phyloP scores from a whole-genome alignment of 257 asterid genomes.

The Solanum medicagineum region DNA sequence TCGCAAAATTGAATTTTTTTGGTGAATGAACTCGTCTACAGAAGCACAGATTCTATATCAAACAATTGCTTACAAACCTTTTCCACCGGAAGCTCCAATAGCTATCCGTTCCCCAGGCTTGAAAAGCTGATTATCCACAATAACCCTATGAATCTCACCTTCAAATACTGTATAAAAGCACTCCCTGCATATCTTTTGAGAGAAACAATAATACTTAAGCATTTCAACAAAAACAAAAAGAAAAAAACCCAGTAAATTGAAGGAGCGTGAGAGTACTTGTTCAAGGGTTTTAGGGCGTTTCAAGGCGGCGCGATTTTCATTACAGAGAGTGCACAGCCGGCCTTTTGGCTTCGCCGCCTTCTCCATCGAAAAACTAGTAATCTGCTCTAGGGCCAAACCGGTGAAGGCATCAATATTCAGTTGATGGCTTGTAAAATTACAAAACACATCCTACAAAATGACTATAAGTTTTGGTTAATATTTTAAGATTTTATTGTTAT shows the following conservation, averaged over 20 bases:
- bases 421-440: not conserved
- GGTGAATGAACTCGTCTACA: not conserved
- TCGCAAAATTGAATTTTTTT: not conserved
- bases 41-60: not conserved
- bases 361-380: not conserved
- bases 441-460: too few relatives aligned
- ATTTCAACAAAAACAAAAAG: not conserved
- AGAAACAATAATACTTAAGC: not conserved
- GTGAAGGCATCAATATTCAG: not conserved
- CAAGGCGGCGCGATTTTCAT: conserved; percentile 58
- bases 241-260: not conserved
- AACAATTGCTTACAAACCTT: conserved; percentile 30
- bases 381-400: not conserved
- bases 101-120: conserved; percentile 86
- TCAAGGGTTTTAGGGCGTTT: conserved; percentile 94
- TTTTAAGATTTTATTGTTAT: too few relatives aligned
- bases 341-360: conserved; percentile 41
- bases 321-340: conserved; percentile 56
- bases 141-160: conserved; percentile 77
- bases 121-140: conserved; percentile 70
- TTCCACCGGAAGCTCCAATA: conserved; percentile 99
- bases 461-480: too few relatives aligned
- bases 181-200: conserved; percentile 70
- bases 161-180: conserved; percentile 79
- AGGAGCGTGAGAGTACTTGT: conserved; percentile 34